Evolutionary conservation across 495 filamentous ascomycete species (phyloP).

Genomic region (Tuber melanosporum): DNA sequence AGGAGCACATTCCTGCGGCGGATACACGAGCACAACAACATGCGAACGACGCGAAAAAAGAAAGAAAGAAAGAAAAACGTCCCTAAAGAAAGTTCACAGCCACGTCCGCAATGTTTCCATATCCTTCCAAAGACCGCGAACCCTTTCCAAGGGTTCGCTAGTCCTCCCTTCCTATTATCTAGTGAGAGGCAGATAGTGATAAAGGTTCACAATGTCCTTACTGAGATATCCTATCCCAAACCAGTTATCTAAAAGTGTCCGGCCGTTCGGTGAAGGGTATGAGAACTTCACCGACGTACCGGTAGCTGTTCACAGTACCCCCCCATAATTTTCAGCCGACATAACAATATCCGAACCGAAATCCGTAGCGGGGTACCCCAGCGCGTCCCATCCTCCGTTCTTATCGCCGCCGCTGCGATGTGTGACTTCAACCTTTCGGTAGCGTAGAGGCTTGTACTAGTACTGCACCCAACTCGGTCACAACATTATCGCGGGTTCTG

Average conservation of each 20-base stretch:
- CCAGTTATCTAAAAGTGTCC: no score
- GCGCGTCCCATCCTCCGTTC: slow-evolving; percentile 60
- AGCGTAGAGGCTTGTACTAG: slow-evolving; percentile 53
- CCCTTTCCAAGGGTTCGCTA: no score
- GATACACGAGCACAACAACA: not conserved
- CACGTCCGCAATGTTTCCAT: no score
- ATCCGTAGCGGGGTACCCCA: slow-evolving; percentile 58
- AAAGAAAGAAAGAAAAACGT: not conserved
- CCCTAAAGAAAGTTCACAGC: no score
- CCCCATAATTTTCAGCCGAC: slow-evolving; percentile 40
- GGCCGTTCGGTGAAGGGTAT: no score
- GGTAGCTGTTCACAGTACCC: not conserved
- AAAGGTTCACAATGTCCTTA: no score
- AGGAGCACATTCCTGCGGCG: no score
- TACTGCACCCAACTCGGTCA: slow-evolving; percentile 57
- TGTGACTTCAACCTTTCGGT: slow-evolving; percentile 78
- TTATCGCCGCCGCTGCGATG: slow-evolving; percentile 74
- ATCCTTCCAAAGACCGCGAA: no score
- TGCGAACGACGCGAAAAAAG: not conserved
- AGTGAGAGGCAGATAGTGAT: no score
- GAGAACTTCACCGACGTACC: no score
- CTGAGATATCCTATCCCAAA: no score
- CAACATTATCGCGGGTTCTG: slow-evolving; percentile 49
- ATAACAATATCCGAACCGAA: slow-evolving; percentile 62
- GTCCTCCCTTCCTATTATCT: no score